Base-by-base conservation (phyloP, 164 flowering plant genomes). In the Cinnamomum chago region DNA sequence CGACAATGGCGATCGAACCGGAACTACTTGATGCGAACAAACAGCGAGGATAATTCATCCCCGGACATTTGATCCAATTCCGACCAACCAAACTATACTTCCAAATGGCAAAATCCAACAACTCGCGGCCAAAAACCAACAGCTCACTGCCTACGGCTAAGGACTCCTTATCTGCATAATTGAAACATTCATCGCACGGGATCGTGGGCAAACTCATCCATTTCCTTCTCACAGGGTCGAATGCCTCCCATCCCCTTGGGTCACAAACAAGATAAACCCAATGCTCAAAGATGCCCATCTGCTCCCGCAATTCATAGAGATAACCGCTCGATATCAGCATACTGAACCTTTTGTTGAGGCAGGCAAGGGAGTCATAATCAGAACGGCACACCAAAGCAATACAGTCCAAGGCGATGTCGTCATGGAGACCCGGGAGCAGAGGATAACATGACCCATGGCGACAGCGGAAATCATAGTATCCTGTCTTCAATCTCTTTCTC, bases 121-220 rank as follows among this genome's bases (percentile, higher is more conserved):
- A 24, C 9, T 75, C 85, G 0, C 71, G 70, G 51, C 87, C 87
- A 68, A 84, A 83, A 60, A 85, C 83, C 58, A 85, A 84, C 17
- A 85, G 77, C 71, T 85, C 81, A 20, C 76, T 81, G 58, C 86
- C 87, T 4, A 85, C 86, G 6, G 84, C 87, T 23, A 80, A 73
- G 33, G 83, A 82, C 40, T 80, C 85, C 78, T 82, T 82, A 70
- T 82, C 85, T 1, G 83, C 75, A 65, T 40, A 78, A 15, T 52
- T 73, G 65, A 82, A 82, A 50, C 85, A 80, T 27, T 78, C 79
- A 65, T 80, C 78, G 67, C 77, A 78, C 1, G 83, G 79, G 75
- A 78, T 75, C 60, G 65, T 58, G 11, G 83, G 85, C 66, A 82
- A 64, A 20, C 67, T 65, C 85, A 80, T 82, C 85, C 85, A 82